Base-by-base conservation (phyloP, 2,329 filamentous ascomycete species). In the Colletotrichum graminicola region DNA sequence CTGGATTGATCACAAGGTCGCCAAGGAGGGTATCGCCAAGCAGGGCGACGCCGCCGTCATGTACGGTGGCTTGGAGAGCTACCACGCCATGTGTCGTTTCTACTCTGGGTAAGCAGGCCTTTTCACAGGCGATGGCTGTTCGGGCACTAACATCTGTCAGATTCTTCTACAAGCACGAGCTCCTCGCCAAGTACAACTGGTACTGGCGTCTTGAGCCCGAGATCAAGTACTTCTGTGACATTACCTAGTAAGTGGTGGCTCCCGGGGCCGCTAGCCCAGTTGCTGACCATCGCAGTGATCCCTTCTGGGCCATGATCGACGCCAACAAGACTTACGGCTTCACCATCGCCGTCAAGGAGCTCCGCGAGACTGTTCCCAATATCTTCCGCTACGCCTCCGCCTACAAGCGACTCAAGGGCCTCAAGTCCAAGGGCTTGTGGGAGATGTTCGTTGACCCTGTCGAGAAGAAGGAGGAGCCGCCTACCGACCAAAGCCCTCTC, bases 181-280 rank as follows among this genome's bases (percentile, higher is more conserved):
- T 98, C 43, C 89, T 99, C 56, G 89, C 93, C 79, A 98, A 98
- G 83, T 99, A 98, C 83, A 94, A 98, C 80, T 99, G 96, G 96
- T 99, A 99, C 86, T 99, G 96, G 96, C 94, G 96, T 74, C 86
- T 99, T 77, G 96, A 99, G 87, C 96, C 96, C 75, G 96, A 99
- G 83, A 98, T 99, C 89, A 98, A 95, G 85, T 99, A 98, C 85
- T 99, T 99, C 85, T 99, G 96, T 83, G 96, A 99, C 80, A 98
- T 99, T 76, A 99, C 96, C 75, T 99, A 99, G 93, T 95, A 90
- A 54, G 78, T 75, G 11, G 39, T 8, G 26, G 16, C 14, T 11
- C 21, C 18, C 8, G 32, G 21, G 23, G 1, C 5, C 4, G 6
- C 26, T 21, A 32, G 11, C 23, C 18, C 49, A 5, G 2, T 45